These are phyloP conservation scores for Monilinia fructicola DNA, from an alignment of 2,329 filamentous ascomycete genomes.

Conservation along the genomic window DNA sequence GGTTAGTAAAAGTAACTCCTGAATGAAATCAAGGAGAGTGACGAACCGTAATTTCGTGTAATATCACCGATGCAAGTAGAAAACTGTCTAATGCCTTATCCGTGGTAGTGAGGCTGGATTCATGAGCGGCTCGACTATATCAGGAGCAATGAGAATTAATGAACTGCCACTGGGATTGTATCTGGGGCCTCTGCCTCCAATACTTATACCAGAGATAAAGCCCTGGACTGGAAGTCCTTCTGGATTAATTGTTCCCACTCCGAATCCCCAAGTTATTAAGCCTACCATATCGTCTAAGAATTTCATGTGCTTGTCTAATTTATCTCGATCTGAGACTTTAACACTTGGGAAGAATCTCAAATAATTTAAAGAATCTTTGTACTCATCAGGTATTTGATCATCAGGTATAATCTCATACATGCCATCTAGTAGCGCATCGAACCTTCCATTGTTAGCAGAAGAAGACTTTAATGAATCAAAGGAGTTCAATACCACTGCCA, in stretches of 20 bases:
- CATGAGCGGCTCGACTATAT: neutral
- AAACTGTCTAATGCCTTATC: neutral
- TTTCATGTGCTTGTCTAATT: neutral
- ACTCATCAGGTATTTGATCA: neutral
- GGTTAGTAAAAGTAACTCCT: neutral
- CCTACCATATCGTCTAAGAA: neutral
- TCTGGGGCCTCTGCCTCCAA: neutral
- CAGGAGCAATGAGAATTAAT: neutral
- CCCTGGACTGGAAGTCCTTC: neutral
- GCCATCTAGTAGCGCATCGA: slow-evolving; percentile 3
- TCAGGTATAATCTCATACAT: neutral
- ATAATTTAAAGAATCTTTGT: neutral
- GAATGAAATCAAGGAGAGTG: too few species aligned
- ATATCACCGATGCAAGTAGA: neutral
- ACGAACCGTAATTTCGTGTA: slow-evolving; percentile 4
- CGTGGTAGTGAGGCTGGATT: neutral
- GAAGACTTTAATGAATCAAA: neutral
- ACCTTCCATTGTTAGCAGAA: slow-evolving; percentile 1
- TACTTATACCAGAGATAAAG: neutral
- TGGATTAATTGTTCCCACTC: neutral
- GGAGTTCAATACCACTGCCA: neutral
- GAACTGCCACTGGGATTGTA: neutral
- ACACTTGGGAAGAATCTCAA: neutral
- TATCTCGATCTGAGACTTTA: neutral
- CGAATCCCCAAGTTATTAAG: neutral